phyloP scores from a whole-genome alignment of 2,329 filamentous ascomycete species.

The Thielaviopsis punctulata region DNA sequence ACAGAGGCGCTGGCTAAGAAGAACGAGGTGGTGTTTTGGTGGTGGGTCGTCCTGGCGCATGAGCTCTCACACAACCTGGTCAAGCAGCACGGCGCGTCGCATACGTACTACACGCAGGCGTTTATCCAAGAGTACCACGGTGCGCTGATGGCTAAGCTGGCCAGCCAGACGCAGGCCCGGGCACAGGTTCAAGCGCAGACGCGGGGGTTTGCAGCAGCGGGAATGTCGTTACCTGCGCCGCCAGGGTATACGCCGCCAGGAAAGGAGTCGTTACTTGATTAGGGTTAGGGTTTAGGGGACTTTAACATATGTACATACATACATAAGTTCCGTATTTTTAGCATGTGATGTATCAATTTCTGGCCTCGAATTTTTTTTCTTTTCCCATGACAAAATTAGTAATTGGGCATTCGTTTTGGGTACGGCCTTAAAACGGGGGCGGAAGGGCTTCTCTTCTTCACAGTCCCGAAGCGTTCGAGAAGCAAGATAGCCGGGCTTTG shows the following conservation, averaged over 20 bases:
- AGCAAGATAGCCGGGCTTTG: too few relatives aligned
- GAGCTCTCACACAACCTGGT: conserved; percentile 93
- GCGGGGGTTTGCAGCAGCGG: too few relatives aligned
- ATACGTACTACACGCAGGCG: conserved; percentile 73
- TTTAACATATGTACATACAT: too few relatives aligned
- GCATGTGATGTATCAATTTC: background rate
- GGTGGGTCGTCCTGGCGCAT: conserved; percentile 92
- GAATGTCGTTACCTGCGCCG: background rate
- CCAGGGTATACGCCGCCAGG: background rate
- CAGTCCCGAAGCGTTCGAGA: too few relatives aligned
- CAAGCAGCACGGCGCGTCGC: conserved; percentile 54
- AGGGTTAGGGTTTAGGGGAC: too few relatives aligned
- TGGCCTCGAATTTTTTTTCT: too few relatives aligned
- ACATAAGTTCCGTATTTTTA: too few relatives aligned
- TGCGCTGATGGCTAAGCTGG: conserved; percentile 44
- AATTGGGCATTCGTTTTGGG: too few relatives aligned
- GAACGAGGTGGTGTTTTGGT: conserved; percentile 58
- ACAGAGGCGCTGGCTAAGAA: background rate
- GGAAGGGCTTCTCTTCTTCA: too few relatives aligned
- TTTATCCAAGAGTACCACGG: conserved; percentile 64
- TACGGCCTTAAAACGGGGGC: too few relatives aligned
- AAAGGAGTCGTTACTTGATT: conserved; percentile 1
- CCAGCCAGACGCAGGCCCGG: conserved; percentile 7
- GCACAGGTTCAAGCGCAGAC: background rate
- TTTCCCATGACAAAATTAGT: too few relatives aligned